Evolutionary conservation across 2,329 filamentous ascomycete species (phyloP).

Genomic region (Trichothecium sympodiale): DNA sequence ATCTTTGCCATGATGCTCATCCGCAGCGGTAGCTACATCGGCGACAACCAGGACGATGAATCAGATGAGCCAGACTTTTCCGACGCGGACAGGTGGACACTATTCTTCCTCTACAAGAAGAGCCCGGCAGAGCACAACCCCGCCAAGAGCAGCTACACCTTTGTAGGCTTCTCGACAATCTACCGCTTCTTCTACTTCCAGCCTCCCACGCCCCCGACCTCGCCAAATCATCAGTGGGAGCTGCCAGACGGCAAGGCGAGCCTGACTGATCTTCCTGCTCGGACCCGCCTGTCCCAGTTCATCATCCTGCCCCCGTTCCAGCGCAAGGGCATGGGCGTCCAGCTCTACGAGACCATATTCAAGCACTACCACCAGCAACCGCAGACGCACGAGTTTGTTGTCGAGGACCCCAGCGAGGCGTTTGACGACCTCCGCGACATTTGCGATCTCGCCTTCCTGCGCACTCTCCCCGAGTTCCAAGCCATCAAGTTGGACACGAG

Average conservation of each 20-base stretch:
- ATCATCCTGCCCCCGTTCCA: constrained; percentile 84
- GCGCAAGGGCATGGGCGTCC: constrained; percentile 63
- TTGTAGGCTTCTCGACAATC: constrained; percentile 82
- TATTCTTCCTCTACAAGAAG: constrained; percentile 79
- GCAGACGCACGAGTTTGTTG: constrained; percentile 71
- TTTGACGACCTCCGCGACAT: constrained; percentile 74
- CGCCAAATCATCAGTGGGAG: constrained; percentile 30
- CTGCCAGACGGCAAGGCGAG: constrained; percentile 32
- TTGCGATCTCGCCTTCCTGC: constrained; percentile 58
- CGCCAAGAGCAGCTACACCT: constrained; percentile 54
- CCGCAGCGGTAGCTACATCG: constrained; percentile 76
- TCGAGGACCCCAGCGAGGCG: constrained; percentile 85
- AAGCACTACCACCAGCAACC: constrained; percentile 52
- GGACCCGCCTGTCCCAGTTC: constrained; percentile 86
- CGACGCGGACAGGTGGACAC: constrained; percentile 74
- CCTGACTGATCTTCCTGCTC: constrained; percentile 55
- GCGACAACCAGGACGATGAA: constrained; percentile 27
- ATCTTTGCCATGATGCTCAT: constrained; percentile 80
- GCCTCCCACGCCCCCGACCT: constrained; percentile 30
- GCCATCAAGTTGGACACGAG: constrained; percentile 42
- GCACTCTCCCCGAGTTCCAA: constrained; percentile 45
- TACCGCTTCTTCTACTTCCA: constrained; percentile 72
- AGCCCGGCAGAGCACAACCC: constrained; percentile 29
- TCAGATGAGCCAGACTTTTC: constrained; percentile 58
- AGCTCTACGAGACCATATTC: constrained; percentile 75